These are phyloP conservation scores for Aspergillus latus DNA, from an alignment of 2,329 filamentous ascomycete genomes.

Conservation along the genomic window DNA sequence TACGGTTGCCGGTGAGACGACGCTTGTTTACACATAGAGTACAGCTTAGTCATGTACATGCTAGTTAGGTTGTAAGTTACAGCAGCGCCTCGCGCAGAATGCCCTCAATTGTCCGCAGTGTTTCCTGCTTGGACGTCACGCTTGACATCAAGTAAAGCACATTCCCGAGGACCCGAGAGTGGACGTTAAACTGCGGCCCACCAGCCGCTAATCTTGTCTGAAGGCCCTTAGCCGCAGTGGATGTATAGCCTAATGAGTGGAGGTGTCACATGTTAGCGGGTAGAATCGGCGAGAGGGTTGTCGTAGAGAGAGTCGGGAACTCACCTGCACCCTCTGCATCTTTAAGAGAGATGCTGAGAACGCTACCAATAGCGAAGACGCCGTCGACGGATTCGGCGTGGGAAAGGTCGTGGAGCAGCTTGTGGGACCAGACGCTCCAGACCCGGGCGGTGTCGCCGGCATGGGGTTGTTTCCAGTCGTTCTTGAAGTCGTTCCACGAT, in stretches of 20 bases:
- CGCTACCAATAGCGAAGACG: constrained; percentile 71
- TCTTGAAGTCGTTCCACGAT: constrained; percentile 58
- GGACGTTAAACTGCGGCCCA: constrained; percentile 48
- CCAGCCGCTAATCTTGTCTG: constrained; percentile 51
- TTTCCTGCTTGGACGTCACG: constrained; percentile 48
- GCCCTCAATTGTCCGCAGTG: constrained; percentile 43
- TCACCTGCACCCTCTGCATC: constrained; percentile 50
- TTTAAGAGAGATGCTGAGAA: constrained; percentile 64
- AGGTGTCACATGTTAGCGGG: constrained; percentile 19
- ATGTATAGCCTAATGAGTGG: constrained; percentile 52
- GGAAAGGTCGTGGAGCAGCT: constrained; percentile 62
- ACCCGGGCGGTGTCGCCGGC: constrained; percentile 19
- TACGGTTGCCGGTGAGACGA: constrained; percentile 2
- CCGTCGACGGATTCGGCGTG: constrained; percentile 57
- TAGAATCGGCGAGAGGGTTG: constrained; percentile 2
- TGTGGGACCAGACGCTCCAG: constrained; percentile 72
- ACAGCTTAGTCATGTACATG: background rate
- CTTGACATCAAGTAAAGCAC: constrained; percentile 63
- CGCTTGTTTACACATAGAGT: background rate
- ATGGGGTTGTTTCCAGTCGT: constrained; percentile 44
- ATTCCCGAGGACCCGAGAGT: constrained; percentile 61
- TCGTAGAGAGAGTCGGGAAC: constrained; percentile 18
- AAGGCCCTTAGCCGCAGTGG: constrained; percentile 54
- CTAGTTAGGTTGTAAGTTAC: constrained; percentile 7
- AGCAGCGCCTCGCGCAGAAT: constrained; percentile 40